A percentile compares a stretch with the other conserved stretches of the same genome.
Evolutionary conservation across 176 grass and related monocot species (phyloP).

Genomic region (Pharus latifolius): DNA sequence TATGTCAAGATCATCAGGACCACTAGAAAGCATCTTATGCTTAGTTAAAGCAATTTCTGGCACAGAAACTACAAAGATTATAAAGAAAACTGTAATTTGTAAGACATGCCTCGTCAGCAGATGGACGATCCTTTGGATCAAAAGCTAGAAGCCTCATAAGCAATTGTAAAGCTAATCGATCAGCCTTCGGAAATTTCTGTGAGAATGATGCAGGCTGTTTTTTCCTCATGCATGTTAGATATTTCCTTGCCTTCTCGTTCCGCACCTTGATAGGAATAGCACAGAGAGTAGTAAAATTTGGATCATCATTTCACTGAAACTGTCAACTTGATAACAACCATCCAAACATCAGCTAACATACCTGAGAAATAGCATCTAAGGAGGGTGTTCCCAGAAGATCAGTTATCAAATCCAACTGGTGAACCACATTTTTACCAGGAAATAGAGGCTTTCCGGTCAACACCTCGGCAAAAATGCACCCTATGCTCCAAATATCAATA

Average conservation of each 20-base stretch:
- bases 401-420: constrained; percentile 40
- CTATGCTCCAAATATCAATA: constrained; percentile 42
- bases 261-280: constrained; percentile 12
- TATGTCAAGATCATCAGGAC: neutral
- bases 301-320: neutral
- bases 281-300: neutral
- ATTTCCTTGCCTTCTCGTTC: constrained; percentile 41
- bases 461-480: constrained; percentile 33
- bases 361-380: constrained; percentile 34
- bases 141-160: constrained; percentile 42
- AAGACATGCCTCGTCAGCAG: constrained; percentile 29
- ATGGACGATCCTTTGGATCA: constrained; percentile 36
- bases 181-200: constrained; percentile 30
- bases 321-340: neutral
- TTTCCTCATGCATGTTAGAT: constrained; percentile 29
- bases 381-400: constrained; percentile 32
- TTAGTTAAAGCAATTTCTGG: neutral
- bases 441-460: constrained; percentile 35
- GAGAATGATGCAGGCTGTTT: constrained; percentile 37
- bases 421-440: constrained; percentile 48
- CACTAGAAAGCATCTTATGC: neutral
- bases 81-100: neutral
- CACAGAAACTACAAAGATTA: neutral
- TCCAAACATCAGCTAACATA: neutral
- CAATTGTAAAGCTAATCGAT: constrained; percentile 22